Base-by-base conservation (phyloP, 1,284 basidiomycete species). In the Austroboletus niveus region DNA sequence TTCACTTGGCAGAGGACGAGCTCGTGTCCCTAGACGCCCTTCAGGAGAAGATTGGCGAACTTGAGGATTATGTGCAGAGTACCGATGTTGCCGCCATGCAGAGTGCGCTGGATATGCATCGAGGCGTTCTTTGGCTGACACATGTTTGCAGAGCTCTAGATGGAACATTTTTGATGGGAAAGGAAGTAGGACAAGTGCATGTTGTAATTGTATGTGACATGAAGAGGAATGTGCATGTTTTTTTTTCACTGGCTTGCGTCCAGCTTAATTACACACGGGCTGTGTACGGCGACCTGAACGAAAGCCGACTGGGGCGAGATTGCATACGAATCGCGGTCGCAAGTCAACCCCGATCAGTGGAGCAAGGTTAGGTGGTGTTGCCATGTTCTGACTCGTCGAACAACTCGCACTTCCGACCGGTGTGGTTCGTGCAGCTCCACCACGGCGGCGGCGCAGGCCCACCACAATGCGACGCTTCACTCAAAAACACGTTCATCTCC, bases 31-130 rank as follows among this genome's bases (percentile, higher is more conserved):
- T 90, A 59, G 94, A 98, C 61, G 94, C 98, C 42, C 83, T 99
- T 60, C 94, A 98, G 75, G 94, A 97, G 69, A 81, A 88, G 77
- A 78, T 95, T 57, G 75, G 75, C 17, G 92, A 90, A 66, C 87
- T 94, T 64, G 95, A 98, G 53, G 97, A 99, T 71, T 94, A 90
- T 72, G 88, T 98, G 62, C 96, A 99, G 82, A 95, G 92, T 70
- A 81, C 89, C 43, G 97, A 99, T 72, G 70, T 98, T 58, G 86
- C 87, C 62, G 92, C 90, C 57, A 92, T 92, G 89, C 90, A 92
- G 72, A 92, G 89, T 91, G 69, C 60, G 87, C 75, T 42, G 5
- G 29, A 48, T 12, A 20, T 32, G 38, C 38, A 4, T 41, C 8
- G 8, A 1, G 15, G 20, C 20, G 36, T 29, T 29, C 6, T 9